phyloP scores from a whole-genome alignment of 2,329 filamentous ascomycete genomes.

The Ascochyta clinopodiicola region DNA sequence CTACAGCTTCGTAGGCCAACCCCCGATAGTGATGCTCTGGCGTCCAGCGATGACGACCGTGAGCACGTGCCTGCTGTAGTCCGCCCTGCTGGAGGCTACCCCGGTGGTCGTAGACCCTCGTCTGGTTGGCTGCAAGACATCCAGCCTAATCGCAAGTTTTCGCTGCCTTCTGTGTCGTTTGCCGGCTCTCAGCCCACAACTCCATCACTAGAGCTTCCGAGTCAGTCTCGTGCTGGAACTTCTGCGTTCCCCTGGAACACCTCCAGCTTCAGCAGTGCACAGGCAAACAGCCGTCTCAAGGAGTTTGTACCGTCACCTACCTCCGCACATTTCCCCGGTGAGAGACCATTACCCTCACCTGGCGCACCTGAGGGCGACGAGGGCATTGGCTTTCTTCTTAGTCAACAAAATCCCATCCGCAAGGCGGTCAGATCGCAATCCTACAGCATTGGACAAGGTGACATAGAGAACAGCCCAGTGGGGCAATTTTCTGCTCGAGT shows the following conservation, averaged over 20 bases:
- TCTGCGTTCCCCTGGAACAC: conserved; percentile 55
- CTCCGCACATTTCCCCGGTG: conserved; percentile 31
- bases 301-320: conserved; percentile 46
- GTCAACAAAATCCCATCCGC: conserved; percentile 73
- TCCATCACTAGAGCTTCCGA: conserved; percentile 69
- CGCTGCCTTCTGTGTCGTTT: conserved; percentile 72
- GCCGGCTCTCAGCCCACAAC: conserved; percentile 82
- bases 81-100: conserved; percentile 30
- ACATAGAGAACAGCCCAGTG: conserved; percentile 56
- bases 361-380: conserved; percentile 57
- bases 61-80: conserved; percentile 57
- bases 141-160: conserved; percentile 71
- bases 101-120: conserved; percentile 39
- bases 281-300: conserved; percentile 36
- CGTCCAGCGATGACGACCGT: conserved; percentile 91
- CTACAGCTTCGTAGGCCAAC: conserved; percentile 76
- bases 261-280: conserved; percentile 37
- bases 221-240: conserved; percentile 49
- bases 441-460: conserved; percentile 91
- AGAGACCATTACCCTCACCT: conserved; percentile 35
- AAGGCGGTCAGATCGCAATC: conserved; percentile 96
- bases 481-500: conserved; percentile 60
- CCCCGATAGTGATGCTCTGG: conserved; percentile 90
- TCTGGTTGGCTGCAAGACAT: conserved; percentile 82
- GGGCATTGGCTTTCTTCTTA: conserved; percentile 45